These are phyloP conservation scores for Liriodendron chinense DNA, from an alignment of 164 flowering plant species.

Conservation along the genomic window DNA sequence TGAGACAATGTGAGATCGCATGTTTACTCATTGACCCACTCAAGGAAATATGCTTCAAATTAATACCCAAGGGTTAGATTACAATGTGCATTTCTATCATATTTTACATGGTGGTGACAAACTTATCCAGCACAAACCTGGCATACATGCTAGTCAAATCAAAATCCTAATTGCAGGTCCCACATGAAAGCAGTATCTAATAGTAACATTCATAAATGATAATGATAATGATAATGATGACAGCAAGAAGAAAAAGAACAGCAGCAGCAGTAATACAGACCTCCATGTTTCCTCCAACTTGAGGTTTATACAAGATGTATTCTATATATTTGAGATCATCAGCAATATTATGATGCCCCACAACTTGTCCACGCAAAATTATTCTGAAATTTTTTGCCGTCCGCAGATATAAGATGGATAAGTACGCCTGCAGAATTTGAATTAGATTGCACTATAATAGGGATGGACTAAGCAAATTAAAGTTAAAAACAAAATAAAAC, in stretches of 20 bases:
- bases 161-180: background rate
- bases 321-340: slow-evolving; percentile 67
- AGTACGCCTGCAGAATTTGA: slow-evolving; percentile 44
- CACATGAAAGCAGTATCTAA: background rate
- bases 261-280: slow-evolving; percentile 25
- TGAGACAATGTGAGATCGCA: background rate
- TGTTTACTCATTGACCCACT: background rate
- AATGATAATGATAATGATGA: background rate
- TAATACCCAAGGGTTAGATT: background rate
- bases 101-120: background rate
- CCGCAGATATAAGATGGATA: slow-evolving; percentile 76
- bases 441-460: background rate
- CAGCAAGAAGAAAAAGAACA: background rate
- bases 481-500: background rate
- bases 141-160: background rate
- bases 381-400: slow-evolving; percentile 62
- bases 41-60: background rate
- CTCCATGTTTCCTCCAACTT: slow-evolving; percentile 55
- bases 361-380: slow-evolving; percentile 64
- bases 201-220: too few species aligned
- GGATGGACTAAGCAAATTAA: background rate
- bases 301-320: slow-evolving; percentile 76
- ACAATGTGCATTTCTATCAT: background rate
- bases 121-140: background rate
- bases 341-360: slow-evolving; percentile 74